Evolutionary conservation across 2,329 filamentous ascomycete species (phyloP), one percentile per base, ranked within the genome.

Genomic region (Xylaria sp.): DNA sequence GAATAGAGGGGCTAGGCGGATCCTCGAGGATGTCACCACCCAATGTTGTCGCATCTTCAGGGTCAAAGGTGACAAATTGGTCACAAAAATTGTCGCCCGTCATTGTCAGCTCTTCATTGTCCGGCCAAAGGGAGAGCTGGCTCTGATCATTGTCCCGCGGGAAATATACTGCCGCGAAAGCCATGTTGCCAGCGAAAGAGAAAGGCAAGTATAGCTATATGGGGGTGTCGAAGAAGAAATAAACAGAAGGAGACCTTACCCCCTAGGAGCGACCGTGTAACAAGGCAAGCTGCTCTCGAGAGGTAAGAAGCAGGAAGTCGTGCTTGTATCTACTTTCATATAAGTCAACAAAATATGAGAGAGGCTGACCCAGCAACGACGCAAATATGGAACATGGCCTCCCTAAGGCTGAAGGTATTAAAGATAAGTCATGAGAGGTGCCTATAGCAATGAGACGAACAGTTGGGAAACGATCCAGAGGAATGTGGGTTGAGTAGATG

Each of bases 61-160:
- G 9, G 38, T 76, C 74, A 72, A 75, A 76, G 70, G 69, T 73
- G 54, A 75, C 49, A 52, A 70, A 76, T 43, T 75, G 71, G 42
- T 76, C 74, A 72, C 75, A 75, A 72, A 75, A 72, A 61, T 70
- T 70, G 15, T 74, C 73, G 33, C 57, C 65, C 54, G 71, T 58
- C 66, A 69, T 66, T 47, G 55, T 67, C 6, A 71, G 65, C 64
- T 73, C 72, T 38, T 71, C 73, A 68, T 70, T 72, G 61, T 74
- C 70, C 28, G 62, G 61, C 73, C 73, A 76, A 65, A 69, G 70
- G 37, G 69, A 37, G 35, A 68, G 43, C 38, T 71, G 72, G 57
- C 51, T 57, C 35, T 71, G 71, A 42, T 75, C 74, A 72, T 75
- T 76, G 70, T 75, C 73, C 57, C 66, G 63, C 15, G 72, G 68